Evolutionary conservation across 2,329 filamentous ascomycete species (phyloP), one percentile per base, ranked within the genome.

Genomic region (Chrysoporthe cubensis): DNA sequence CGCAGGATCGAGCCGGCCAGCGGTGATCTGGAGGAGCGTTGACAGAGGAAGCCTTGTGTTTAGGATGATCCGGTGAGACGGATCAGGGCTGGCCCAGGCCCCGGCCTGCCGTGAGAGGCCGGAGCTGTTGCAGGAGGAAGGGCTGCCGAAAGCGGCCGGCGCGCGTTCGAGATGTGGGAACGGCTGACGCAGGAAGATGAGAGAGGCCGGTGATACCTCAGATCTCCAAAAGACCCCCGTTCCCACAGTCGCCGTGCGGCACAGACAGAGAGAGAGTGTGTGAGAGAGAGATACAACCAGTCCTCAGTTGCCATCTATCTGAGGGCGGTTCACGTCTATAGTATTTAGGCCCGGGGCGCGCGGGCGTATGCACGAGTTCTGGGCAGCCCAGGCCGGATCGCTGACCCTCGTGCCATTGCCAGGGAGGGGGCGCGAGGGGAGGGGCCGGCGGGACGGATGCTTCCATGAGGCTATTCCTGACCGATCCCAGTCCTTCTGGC

Each of bases 401-500:
- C 26, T 26, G 26, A 26, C 26, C 26, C 26, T 26, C 26, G 26
- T 26, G 26, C 26, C 26, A 26, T 26, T 26, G 26, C 26, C 26
- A 26, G 26, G 37, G 37, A 40, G 37, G 9, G 6, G 9, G 9
- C 37, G 37, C 5, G 9, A 40, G 37, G 9, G 21, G 50, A 4
- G 21, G 9, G 4, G 16, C 26, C 26, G 9, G 21, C 50, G 21
- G 21, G 50, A 54, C 42, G 21, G 52, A 48, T 44, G 52, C 26
- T 58, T 40, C 42, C 34, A 57, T 64, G 62, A 64, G 62, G 62
- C 62, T 64, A 34, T 64, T 64, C 32, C 14, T 40, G 37, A 63
- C 6, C 5, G 9, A 26, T 44, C 42, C 7, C 26, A 64, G 50
- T 48, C 48, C 46, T 62, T 62, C 56, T 56, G 61, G 37, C 26